Percentiles rank a stretch among this genome's conserved stretches.
Evolutionary conservation across 2,329 filamentous ascomycete genomes (phyloP).

Genomic region (Stromatinia cepivora): DNA sequence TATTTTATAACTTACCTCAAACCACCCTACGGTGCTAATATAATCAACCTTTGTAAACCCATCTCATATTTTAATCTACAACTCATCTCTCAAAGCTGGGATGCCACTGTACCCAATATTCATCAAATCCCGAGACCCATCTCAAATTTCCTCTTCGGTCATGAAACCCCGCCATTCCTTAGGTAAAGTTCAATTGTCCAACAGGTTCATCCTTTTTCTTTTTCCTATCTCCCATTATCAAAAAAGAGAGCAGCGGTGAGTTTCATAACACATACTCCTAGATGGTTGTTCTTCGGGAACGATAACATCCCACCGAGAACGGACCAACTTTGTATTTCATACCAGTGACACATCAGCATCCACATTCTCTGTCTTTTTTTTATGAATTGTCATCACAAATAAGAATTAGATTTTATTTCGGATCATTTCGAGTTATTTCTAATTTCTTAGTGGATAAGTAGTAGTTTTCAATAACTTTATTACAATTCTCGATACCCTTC

Average conservation of each 20-base stretch:
- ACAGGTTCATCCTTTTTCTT: neutral
- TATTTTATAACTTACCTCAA: neutral
- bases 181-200: too few species aligned
- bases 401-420: neutral
- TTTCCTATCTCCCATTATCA: neutral
- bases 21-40: too few species aligned
- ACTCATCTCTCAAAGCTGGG: too few species aligned
- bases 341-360: slow-evolving; percentile 21
- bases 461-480: neutral
- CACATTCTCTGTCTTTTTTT: slow-evolving; percentile 2
- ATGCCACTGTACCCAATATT: too few species aligned
- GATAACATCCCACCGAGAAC: slow-evolving; percentile 17
- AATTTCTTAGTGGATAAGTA: neutral
- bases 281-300: slow-evolving; percentile 3
- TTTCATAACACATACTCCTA: neutral
- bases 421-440: neutral
- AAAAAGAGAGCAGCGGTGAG: neutral
- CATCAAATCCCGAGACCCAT: neutral
- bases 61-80: too few species aligned
- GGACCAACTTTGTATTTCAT: neutral
- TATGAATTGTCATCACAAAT: slow-evolving; percentile 7
- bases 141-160: neutral
- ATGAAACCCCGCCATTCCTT: neutral
- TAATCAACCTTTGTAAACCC: too few species aligned
- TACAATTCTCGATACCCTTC: neutral